Conservation (phyloP, 148 eudicot species). For the Silene conica region DNA sequence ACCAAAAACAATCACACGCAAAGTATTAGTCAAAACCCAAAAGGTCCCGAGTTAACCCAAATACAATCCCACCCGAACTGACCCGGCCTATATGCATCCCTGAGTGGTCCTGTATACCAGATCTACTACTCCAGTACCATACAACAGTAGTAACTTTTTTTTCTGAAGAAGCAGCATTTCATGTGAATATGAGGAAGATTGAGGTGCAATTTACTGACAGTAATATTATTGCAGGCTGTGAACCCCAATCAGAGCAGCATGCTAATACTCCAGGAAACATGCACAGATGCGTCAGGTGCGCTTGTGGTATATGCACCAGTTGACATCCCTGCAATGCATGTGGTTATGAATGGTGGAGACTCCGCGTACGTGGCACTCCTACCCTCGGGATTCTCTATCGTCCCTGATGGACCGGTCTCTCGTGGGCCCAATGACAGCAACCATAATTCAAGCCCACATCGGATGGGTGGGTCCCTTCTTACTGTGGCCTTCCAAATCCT, state of each 20-base stretch:
- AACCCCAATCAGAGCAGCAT: conserved; percentile 84
- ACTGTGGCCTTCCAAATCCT: conserved; percentile 88
- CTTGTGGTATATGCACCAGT: conserved; percentile 97
- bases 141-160: background rate
- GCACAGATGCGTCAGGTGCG: conserved; percentile 82
- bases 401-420: conserved; percentile 56
- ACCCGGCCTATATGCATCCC: too few relatives aligned
- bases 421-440: conserved; percentile 27
- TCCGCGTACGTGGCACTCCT: conserved; percentile 84
- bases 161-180: background rate
- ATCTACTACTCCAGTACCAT: too few relatives aligned
- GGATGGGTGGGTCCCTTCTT: conserved; percentile 64
- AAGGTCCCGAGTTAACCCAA: background rate
- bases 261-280: conserved; percentile 90
- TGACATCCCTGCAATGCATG: conserved; percentile 90
- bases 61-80: background rate
- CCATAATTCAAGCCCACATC: conserved; percentile 19
- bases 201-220: conserved; percentile 12
- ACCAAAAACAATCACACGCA: too few relatives aligned
- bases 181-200: background rate
- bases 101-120: too few relatives aligned
- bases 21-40: too few relatives aligned
- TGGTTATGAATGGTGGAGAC: conserved; percentile 97
- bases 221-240: conserved; percentile 48
- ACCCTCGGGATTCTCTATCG: conserved; percentile 82